Conservation (phyloP, 2,329 filamentous ascomycete species). For the Fragosphaeria purpurea region DNA sequence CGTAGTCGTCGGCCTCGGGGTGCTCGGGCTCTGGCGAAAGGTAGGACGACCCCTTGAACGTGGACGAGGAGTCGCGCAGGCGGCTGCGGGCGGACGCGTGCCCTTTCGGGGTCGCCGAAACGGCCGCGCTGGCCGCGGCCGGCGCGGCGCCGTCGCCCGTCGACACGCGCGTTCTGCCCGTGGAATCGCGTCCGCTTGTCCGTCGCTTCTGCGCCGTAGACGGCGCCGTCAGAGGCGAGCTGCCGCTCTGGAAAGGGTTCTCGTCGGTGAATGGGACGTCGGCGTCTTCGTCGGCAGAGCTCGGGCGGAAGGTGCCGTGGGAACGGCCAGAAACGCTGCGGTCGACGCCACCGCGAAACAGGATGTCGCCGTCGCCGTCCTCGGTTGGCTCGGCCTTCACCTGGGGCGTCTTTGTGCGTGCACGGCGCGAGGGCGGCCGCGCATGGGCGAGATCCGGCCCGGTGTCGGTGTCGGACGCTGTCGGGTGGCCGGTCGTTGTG, state of each 20-base stretch:
- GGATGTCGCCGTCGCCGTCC: constrained; percentile 21
- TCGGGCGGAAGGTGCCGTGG: not conserved
- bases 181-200: not conserved
- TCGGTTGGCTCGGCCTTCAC: constrained; percentile 46
- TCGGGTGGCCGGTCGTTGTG: constrained; percentile 25
- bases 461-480: constrained; percentile 39
- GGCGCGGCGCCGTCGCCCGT: too few species aligned
- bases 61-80: too few species aligned
- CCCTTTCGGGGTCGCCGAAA: too few species aligned
- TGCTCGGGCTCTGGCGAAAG: not conserved
- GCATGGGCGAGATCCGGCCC: constrained; percentile 32
- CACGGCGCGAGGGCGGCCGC: constrained; percentile 36
- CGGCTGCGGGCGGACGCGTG: too few species aligned
- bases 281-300: constrained; percentile 20
- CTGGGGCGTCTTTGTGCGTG: constrained; percentile 42
- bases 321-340: constrained; percentile 20
- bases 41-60: too few species aligned
- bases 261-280: constrained; percentile 73
- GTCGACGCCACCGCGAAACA: too few species aligned
- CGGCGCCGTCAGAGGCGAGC: constrained; percentile 47
- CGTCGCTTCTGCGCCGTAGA: constrained; percentile 6
- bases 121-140: too few species aligned
- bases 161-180: too few species aligned
- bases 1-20: constrained; percentile 15
- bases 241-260: constrained; percentile 87